A percentile compares a stretch with the other conserved stretches of the same genome.
Evolutionary conservation across 345 rosid genomes (phyloP).

Genomic region (Rhizophora mangle): DNA sequence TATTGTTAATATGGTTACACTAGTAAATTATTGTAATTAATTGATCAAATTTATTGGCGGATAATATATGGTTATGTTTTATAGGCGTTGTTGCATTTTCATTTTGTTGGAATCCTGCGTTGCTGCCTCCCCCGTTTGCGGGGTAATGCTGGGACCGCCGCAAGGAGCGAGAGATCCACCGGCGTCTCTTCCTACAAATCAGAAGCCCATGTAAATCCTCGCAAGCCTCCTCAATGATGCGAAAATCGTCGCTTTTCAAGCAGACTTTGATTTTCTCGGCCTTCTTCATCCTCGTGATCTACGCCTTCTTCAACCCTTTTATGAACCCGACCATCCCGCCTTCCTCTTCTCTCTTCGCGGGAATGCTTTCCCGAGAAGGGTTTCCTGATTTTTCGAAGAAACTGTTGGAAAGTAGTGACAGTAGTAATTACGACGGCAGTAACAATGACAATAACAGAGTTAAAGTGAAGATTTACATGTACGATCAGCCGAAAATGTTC

Average conservation of each 20-base stretch:
- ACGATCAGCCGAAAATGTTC: constrained; percentile 75
- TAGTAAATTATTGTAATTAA: too few species aligned
- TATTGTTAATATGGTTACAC: too few species aligned
- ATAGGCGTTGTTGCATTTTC: too few species aligned
- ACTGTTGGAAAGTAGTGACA: too few species aligned
- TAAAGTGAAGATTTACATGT: constrained; percentile 62
- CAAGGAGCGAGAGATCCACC: constrained; percentile 12
- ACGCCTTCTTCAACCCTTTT: constrained; percentile 60
- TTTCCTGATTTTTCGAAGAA: constrained; percentile 1
- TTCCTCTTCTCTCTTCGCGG: constrained; percentile 8
- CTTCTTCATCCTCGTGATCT: constrained; percentile 56
- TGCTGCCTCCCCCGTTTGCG: too few species aligned
- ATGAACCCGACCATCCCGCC: constrained; percentile 35
- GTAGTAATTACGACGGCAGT: too few species aligned
- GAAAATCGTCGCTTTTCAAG: constrained; percentile 74
- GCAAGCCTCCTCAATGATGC: constrained; percentile 42
- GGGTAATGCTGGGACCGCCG: too few species aligned
- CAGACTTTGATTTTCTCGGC: constrained; percentile 41
- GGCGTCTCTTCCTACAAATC: constrained; percentile 3
- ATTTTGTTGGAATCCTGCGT: too few species aligned
- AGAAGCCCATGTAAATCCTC: constrained; percentile 14
- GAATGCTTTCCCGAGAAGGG: constrained; percentile 25
- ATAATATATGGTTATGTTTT: too few species aligned
- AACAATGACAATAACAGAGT: background rate
- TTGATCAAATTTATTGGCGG: too few species aligned